These are phyloP conservation scores for Termitomyces sp. DNA, from an alignment of 768 basidiomycete species.

Conservation along the genomic window DNA sequence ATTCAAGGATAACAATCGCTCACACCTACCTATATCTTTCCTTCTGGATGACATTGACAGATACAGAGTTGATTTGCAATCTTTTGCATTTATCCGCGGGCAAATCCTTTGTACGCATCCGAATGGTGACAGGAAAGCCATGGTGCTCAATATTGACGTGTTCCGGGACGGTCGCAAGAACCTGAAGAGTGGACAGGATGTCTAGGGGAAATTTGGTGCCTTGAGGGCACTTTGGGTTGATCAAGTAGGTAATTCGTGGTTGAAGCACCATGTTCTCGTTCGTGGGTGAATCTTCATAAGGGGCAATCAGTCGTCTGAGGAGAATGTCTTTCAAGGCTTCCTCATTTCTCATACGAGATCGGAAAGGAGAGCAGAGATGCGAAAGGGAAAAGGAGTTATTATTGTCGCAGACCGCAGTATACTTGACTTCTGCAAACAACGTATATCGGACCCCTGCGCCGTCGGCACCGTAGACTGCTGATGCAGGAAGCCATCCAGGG, in stretches of 20 bases:
- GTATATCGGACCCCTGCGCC: constrained; percentile 58
- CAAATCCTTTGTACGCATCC: constrained; percentile 53
- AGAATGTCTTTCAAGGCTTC: constrained; percentile 26
- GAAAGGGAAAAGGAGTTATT: constrained; percentile 38
- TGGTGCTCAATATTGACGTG: constrained; percentile 40
- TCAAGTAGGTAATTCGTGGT: constrained; percentile 44
- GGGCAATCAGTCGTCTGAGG: not conserved
- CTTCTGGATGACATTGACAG: constrained; percentile 52
- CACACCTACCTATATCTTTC: constrained; percentile 59
- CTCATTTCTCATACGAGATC: constrained; percentile 34
- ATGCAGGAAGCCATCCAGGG: constrained; percentile 87
- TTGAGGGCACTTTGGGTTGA: constrained; percentile 29
- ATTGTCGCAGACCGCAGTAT: constrained; percentile 38
- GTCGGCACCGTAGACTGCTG: constrained; percentile 43
- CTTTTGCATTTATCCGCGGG: constrained; percentile 42
- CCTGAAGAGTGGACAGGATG: constrained; percentile 56
- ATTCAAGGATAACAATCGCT: not conserved
- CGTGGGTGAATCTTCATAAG: not conserved
- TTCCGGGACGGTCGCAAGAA: constrained; percentile 59
- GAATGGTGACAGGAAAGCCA: constrained; percentile 48
- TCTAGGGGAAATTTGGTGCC: constrained; percentile 39
- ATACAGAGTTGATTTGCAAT: constrained; percentile 51
- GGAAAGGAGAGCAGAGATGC: constrained; percentile 51
- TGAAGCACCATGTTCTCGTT: constrained; percentile 36
- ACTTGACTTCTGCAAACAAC: constrained; percentile 63